Evolutionary conservation across 2,329 filamentous ascomycete species (phyloP).

Genomic region (Aaosphaeria arxii): DNA sequence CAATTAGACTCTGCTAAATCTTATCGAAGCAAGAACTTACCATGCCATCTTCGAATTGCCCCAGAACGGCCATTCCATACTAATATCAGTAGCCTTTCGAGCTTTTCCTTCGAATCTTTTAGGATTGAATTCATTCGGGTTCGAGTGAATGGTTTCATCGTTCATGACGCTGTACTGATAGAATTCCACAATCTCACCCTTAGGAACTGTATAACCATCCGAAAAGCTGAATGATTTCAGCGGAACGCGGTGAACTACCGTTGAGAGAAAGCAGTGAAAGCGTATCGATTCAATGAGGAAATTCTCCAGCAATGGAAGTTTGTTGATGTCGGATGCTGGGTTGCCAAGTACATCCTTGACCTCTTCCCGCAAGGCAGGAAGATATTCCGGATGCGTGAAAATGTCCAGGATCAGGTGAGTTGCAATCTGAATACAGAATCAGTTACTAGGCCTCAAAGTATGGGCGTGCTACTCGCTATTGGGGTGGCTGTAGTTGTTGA

Average conservation of each 20-base stretch:
- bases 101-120: background rate
- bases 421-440: background rate
- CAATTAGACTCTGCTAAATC: background rate
- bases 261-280: slow-evolving; percentile 3
- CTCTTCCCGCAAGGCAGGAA: slow-evolving; percentile 3
- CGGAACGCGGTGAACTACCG: slow-evolving; percentile 1
- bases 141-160: slow-evolving; percentile 1
- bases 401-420: slow-evolving; percentile 4
- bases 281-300: slow-evolving; percentile 3
- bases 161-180: background rate
- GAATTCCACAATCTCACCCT: slow-evolving; percentile 1
- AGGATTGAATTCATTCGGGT: slow-evolving; percentile 1
- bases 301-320: slow-evolving; percentile 2
- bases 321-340: background rate
- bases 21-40: background rate
- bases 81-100: background rate
- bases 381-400: background rate
- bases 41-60: slow-evolving; percentile 3
- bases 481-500: too few relatives aligned
- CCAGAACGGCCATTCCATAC: slow-evolving; percentile 3
- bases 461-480: too few relatives aligned
- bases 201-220: slow-evolving; percentile 5
- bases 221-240: slow-evolving; percentile 2
- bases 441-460: too few relatives aligned
- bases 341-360: background rate